A percentile compares a stretch with the other conserved stretches of the same genome.
Evolutionary conservation across 371 early-diverging fungal genomes (phyloP).

Genomic region (Apophysomyces variabilis): DNA sequence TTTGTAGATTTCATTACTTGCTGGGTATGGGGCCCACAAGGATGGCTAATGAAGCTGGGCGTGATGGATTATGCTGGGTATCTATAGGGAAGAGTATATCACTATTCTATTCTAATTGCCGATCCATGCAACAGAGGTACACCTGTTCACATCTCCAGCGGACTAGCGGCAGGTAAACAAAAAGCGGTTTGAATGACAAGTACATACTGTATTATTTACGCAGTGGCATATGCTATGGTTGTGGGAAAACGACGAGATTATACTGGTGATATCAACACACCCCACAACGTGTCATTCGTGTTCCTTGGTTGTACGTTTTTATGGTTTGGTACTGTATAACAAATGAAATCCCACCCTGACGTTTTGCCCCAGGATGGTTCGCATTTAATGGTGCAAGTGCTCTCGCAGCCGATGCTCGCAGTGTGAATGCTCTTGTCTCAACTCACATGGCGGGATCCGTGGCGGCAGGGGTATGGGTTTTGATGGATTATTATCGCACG

Average conservation of each 20-base stretch:
- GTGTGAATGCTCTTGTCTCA: slow-evolving; percentile 71
- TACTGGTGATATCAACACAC: slow-evolving; percentile 64
- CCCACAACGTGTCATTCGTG: slow-evolving; percentile 83
- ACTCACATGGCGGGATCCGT: slow-evolving; percentile 77
- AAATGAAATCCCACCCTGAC: not conserved
- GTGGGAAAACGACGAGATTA: slow-evolving; percentile 75
- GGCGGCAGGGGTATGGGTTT: slow-evolving; percentile 77
- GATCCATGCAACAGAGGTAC: slow-evolving; percentile 61
- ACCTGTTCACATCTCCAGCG: slow-evolving; percentile 86
- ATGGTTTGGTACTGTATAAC: slow-evolving; percentile 76
- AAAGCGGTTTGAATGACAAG: slow-evolving; percentile 5
- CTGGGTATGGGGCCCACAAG: slow-evolving; percentile 83
- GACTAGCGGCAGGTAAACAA: slow-evolving; percentile 64
- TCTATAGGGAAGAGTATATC: not conserved
- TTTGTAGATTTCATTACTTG: slow-evolving; percentile 70
- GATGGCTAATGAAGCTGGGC: slow-evolving; percentile 75
- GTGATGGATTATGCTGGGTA: slow-evolving; percentile 81
- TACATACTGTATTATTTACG: not conserved
- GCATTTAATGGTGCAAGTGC: slow-evolving; percentile 58
- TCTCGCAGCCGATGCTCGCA: slow-evolving; percentile 72
- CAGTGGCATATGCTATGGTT: slow-evolving; percentile 81
- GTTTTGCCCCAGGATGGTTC: slow-evolving; percentile 31
- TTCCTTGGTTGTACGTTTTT: slow-evolving; percentile 80
- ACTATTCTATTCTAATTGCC: not conserved
- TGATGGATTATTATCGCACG: slow-evolving; percentile 67